Evolutionary conservation across 306 rosid genomes (phyloP).

Genomic region (Vicia villosa): DNA sequence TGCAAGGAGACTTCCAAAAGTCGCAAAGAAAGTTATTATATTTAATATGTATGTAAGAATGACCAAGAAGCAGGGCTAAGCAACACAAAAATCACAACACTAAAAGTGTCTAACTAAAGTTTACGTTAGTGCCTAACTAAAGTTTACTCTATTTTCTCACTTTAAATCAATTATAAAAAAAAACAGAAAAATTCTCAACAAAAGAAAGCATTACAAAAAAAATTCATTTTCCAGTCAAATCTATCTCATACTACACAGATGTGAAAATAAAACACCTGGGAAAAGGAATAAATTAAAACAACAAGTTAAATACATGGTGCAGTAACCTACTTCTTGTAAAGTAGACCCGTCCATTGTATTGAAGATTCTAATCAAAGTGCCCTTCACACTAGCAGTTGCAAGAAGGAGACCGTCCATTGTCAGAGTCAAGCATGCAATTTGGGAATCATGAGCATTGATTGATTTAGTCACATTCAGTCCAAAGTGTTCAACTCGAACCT

Average conservation of each 20-base stretch:
- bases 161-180: background rate
- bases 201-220: slow-evolving; percentile 2
- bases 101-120: background rate
- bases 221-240: slow-evolving; percentile 21
- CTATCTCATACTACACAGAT: background rate
- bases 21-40: background rate
- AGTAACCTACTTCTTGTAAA: slow-evolving; percentile 79
- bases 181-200: background rate
- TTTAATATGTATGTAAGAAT: background rate
- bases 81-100: background rate
- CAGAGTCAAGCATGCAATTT: slow-evolving; percentile 77
- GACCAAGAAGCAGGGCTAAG: background rate
- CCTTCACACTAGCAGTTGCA: slow-evolving; percentile 93
- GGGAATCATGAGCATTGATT: slow-evolving; percentile 81
- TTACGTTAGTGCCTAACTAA: background rate
- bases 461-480: slow-evolving; percentile 77
- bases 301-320: slow-evolving; percentile 25
- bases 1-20: background rate
- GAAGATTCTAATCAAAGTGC: slow-evolving; percentile 92
- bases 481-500: slow-evolving; percentile 84
- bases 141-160: background rate
- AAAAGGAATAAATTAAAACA: slow-evolving; percentile 16
- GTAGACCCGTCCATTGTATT: slow-evolving; percentile 93
- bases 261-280: slow-evolving; percentile 12
- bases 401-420: slow-evolving; percentile 96